Conservation (phyloP, 352 stramenopile species). For the Pythium coloratum region DNA sequence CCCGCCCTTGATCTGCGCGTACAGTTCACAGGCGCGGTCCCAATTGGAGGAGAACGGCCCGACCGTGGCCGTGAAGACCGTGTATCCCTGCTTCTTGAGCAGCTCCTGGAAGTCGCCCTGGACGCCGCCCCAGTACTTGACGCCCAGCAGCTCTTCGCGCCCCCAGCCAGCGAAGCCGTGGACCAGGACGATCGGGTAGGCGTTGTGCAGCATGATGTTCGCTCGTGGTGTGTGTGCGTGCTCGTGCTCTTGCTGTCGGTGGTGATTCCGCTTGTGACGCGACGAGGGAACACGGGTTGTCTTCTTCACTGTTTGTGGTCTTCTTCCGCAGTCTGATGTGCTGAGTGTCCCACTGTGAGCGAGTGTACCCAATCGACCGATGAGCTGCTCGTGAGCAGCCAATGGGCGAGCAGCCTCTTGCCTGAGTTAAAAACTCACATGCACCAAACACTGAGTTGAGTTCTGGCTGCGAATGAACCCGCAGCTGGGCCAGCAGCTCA, state of each 20-base stretch:
- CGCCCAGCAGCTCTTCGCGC: constrained; percentile 12
- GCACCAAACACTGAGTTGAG: neutral
- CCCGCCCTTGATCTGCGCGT: constrained; percentile 36
- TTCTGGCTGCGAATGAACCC: too few species aligned
- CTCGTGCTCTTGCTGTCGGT: neutral
- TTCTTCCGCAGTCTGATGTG: neutral
- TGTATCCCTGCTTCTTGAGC: constrained; percentile 33
- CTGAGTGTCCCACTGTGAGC: neutral
- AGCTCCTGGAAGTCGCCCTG: constrained; percentile 25
- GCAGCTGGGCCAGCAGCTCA: too few species aligned
- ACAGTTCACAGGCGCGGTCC: constrained; percentile 41
- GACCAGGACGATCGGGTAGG: constrained; percentile 21
- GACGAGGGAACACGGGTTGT: neutral
- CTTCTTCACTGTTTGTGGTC: neutral
- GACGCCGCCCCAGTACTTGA: constrained; percentile 28
- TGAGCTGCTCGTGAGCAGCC: neutral
- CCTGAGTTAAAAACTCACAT: neutral
- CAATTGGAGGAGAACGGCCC: constrained; percentile 35
- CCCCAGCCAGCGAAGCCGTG: constrained; percentile 30
- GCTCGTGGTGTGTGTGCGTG: too few species aligned
- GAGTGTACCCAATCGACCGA: neutral
- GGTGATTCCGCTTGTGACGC: neutral
- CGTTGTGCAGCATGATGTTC: neutral
- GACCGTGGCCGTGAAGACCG: constrained; percentile 24
- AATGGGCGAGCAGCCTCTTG: neutral